Evolutionary conservation across 768 basidiomycete genomes (phyloP).

Genomic region (Lepiota venenata): DNA sequence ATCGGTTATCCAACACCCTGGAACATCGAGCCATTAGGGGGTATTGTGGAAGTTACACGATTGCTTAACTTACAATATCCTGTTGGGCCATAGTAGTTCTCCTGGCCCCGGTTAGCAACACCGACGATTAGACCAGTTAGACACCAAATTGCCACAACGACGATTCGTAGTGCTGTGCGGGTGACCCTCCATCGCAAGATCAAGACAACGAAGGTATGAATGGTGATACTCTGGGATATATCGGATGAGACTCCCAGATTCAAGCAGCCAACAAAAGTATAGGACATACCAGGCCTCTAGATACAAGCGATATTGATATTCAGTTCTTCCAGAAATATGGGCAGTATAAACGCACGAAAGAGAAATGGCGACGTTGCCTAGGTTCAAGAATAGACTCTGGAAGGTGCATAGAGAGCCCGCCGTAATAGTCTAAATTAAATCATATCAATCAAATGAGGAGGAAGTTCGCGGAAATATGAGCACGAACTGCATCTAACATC

Average conservation of each 20-base stretch:
- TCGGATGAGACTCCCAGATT: neutral
- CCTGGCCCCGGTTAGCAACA: constrained; percentile 31
- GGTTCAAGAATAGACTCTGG: constrained; percentile 45
- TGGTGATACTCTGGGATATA: constrained; percentile 37
- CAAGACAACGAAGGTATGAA: constrained; percentile 48
- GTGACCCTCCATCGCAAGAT: constrained; percentile 36
- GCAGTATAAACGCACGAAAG: constrained; percentile 28
- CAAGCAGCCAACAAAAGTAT: neutral
- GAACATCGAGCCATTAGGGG: neutral
- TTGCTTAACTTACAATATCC: constrained; percentile 31
- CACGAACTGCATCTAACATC: constrained; percentile 31
- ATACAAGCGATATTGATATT: neutral
- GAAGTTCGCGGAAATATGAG: neutral
- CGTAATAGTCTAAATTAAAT: constrained; percentile 21
- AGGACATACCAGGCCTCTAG: constrained; percentile 22
- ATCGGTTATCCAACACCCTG: constrained; percentile 51
- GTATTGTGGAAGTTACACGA: neutral
- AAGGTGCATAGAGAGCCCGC: constrained; percentile 39
- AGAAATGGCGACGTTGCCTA: constrained; percentile 46
- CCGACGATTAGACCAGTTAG: constrained; percentile 36
- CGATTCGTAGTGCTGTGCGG: constrained; percentile 25
- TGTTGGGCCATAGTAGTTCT: constrained; percentile 39
- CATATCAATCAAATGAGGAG: neutral
- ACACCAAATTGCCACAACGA: constrained; percentile 37
- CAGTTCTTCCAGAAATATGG: constrained; percentile 11